Conservation (phyloP, 176 grass and related monocot genomes). For the Hyparrhenia diplandra region DNA sequence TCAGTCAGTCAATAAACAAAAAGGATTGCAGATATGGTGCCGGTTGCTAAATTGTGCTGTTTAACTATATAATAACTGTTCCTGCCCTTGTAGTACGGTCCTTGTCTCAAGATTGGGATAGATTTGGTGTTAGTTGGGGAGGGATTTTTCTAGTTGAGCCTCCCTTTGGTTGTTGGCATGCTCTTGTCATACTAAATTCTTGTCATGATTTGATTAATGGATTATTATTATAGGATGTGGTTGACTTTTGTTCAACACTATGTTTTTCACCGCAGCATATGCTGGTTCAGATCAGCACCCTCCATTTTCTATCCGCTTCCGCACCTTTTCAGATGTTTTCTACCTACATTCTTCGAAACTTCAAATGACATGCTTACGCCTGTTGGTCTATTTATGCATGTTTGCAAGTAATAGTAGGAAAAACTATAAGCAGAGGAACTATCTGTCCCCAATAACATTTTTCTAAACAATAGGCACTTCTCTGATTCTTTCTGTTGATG, state of each 20-base stretch:
- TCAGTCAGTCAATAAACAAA: not conserved
- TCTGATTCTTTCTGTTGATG: not conserved
- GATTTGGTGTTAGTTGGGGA: conserved; percentile 33
- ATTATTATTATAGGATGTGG: not conserved
- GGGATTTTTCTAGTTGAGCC: conserved; percentile 13
- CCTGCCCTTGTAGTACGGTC: not conserved
- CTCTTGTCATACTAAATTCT: conserved; percentile 7
- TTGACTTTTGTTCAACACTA: not conserved
- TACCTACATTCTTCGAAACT: no score
- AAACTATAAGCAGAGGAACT: not conserved
- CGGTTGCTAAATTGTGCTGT: conserved; percentile 13
- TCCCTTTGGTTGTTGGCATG: conserved; percentile 32
- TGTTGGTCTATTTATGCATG: not conserved
- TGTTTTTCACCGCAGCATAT: not conserved
- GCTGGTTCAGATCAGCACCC: no score
- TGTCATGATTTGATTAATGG: not conserved
- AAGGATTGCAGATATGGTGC: conserved; percentile 4
- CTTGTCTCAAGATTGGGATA: not conserved
- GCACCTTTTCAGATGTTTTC: no score
- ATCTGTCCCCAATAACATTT: not conserved
- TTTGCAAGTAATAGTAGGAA: not conserved
- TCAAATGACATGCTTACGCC: no score
- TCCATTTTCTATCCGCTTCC: no score
- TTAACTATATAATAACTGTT: not conserved
- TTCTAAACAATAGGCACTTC: not conserved